Base-by-base conservation (phyloP, 306 rosid genomes). In the Astragalus membranaceus region DNA sequence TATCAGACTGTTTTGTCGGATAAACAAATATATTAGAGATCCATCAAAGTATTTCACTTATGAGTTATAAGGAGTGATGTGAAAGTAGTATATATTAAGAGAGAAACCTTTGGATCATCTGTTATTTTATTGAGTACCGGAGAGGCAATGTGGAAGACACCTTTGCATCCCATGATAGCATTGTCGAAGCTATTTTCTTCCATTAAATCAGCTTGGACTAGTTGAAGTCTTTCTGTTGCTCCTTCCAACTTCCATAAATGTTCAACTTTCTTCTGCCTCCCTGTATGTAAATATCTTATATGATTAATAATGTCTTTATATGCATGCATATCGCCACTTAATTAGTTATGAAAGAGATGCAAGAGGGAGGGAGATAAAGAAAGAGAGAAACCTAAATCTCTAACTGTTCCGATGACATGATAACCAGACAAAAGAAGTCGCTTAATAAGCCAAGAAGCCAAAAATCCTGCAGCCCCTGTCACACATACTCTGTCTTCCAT, bases 141-240 rank as follows among this genome's bases (percentile, higher is more conserved):
- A 36, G 97, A 94, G 73, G 97, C 97, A 0, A 92, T 83, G 73
- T 94, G 97, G 80, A 94, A 94, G 39, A 94, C 92, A 20, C 97
- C 96, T 64, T 82, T 78, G 67, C 98, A 90, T 60, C 92, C 98
- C 48, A 75, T 75, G 66, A 94, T 83, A 0, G 95, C 97, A 4
- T 83, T 75, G 71, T 90, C 98, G 20, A 94, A 94, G 80, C 96
- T 90, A 4, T 85, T 78, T 78, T 88, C 86, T 65, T 81, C 87
- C 90, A 83, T 82, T 43, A 90, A 78, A 77, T 90, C 88, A 35
- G 95, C 98, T 85, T 73, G 81, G 44, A 94, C 85, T 32, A 94
- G 66, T 65, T 54, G 51, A 0, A 94, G 89, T 62, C 92, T 94
- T 62, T 94, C 97, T 51, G 5, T 77, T 26, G 97, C 95, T 64